Evolutionary conservation across 2,329 filamentous ascomycete species (phyloP).

Genomic region (Didymosphaeria variabile): DNA sequence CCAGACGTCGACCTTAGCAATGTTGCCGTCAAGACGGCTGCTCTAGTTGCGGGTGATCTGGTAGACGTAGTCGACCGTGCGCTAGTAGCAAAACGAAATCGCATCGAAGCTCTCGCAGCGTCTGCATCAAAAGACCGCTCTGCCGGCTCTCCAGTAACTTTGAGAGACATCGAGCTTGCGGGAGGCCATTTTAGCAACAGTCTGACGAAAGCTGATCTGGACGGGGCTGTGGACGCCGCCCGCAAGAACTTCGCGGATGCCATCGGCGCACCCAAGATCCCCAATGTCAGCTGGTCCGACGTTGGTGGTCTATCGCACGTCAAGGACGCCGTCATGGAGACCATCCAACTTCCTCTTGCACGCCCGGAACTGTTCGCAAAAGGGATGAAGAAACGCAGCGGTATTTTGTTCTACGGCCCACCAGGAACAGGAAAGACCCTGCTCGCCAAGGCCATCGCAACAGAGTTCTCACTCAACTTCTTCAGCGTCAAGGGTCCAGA

Average conservation of each 20-base stretch:
- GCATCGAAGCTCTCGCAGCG: constrained; percentile 76
- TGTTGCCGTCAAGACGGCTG: constrained; percentile 93
- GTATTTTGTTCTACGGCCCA: constrained; percentile 90
- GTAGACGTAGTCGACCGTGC: constrained; percentile 95
- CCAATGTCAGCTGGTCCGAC: constrained; percentile 95
- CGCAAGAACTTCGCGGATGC: constrained; percentile 98
- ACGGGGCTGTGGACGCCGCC: constrained; percentile 91
- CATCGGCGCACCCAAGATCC: constrained; percentile 97
- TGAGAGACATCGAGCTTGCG: constrained; percentile 86
- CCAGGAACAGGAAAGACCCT: constrained; percentile 92
- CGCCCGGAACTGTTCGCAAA: constrained; percentile 93
- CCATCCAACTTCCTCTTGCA: constrained; percentile 91
- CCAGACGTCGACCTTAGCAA: constrained; percentile 83
- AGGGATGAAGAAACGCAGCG: constrained; percentile 97
- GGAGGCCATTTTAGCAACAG: constrained; percentile 82
- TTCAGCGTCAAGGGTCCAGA: constrained; percentile 94
- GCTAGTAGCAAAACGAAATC: constrained; percentile 75
- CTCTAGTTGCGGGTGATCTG: constrained; percentile 91
- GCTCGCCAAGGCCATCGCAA: constrained; percentile 92
- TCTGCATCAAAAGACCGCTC: constrained; percentile 51
- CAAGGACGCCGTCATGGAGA: constrained; percentile 96
- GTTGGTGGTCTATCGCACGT: constrained; percentile 93
- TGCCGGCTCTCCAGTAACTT: constrained; percentile 60
- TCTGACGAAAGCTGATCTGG: constrained; percentile 84
- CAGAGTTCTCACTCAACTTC: constrained; percentile 93